Evolutionary conservation across 805 yeast genomes (phyloP).

Genomic region (Blastobotrys terrestris): DNA sequence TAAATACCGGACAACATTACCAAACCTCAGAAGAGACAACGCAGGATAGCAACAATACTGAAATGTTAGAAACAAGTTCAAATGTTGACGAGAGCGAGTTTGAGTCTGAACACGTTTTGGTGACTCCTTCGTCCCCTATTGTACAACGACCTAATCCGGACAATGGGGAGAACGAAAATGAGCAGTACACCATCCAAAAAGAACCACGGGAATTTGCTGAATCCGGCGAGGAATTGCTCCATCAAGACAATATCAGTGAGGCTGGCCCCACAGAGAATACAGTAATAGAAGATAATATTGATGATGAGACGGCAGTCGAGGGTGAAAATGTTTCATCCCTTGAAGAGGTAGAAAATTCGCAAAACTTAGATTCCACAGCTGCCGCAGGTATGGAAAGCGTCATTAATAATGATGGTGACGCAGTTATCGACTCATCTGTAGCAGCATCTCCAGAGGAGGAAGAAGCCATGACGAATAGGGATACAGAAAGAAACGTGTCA

Average conservation of each 20-base stretch:
- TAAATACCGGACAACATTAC: background rate
- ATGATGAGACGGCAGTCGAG: background rate
- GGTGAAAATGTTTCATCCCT: background rate
- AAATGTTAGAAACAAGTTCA: background rate
- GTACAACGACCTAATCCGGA: background rate
- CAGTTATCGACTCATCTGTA: no score
- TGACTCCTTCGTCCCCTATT: constrained; percentile 4
- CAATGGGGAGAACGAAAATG: background rate
- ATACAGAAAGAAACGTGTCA: background rate
- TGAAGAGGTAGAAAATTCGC: no score
- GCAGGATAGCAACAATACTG: background rate
- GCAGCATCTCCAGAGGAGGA: background rate
- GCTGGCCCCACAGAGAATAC: background rate
- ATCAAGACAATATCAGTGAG: background rate
- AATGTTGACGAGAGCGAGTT: constrained; percentile 2
- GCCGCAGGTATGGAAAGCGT: no score
- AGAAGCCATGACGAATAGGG: no score
- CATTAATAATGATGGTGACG: no score
- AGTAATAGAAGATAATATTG: background rate
- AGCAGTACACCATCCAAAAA: background rate
- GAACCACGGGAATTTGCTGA: background rate
- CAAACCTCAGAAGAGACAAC: background rate
- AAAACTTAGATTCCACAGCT: no score
- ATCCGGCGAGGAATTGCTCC: background rate
- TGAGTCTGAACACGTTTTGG: constrained; percentile 1